A percentile compares a stretch with the other conserved stretches of the same genome.
Conservation (phyloP, 1,284 basidiomycete species). For the Ceratobasidium sp. region DNA sequence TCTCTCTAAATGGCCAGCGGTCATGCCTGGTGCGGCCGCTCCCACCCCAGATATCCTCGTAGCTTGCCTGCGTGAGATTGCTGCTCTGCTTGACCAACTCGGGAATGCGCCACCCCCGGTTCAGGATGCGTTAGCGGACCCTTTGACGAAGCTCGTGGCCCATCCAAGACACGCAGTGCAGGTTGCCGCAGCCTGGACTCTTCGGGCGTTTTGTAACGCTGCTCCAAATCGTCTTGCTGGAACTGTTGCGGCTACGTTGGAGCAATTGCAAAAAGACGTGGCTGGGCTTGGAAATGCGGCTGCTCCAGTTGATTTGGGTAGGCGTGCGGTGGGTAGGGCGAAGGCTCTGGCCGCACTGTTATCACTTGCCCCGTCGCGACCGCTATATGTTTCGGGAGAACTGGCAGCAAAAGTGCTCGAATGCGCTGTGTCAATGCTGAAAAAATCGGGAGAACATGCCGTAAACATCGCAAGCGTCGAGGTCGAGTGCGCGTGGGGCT, state of each 20-base stretch:
- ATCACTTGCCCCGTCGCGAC: conserved; percentile 86
- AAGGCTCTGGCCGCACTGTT: conserved; percentile 91
- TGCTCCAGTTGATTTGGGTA: conserved; percentile 78
- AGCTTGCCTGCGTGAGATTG: conserved; percentile 86
- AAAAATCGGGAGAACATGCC: conserved; percentile 92
- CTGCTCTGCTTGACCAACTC: conserved; percentile 88
- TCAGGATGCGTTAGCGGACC: conserved; percentile 90
- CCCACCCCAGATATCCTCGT: conserved; percentile 81
- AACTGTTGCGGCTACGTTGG: conserved; percentile 80
- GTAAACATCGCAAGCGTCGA: conserved; percentile 86
- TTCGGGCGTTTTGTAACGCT: conserved; percentile 91
- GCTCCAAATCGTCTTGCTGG: conserved; percentile 88
- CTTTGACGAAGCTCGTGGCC: conserved; percentile 85
- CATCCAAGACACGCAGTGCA: conserved; percentile 92
- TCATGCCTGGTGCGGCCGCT: conserved; percentile 87
- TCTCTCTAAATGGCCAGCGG: conserved; percentile 91
- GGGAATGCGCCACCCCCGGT: conserved; percentile 93
- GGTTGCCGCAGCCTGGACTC: conserved; percentile 87
- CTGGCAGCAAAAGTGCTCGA: conserved; percentile 92
- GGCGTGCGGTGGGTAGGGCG: conserved; percentile 86
- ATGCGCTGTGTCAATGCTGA: conserved; percentile 90
- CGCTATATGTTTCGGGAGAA: conserved; percentile 96
- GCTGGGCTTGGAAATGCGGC: conserved; percentile 70
- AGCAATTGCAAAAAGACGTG: conserved; percentile 90
- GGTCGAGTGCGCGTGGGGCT: conserved; percentile 95